These are phyloP conservation scores for Colletotrichum filicis DNA, from an alignment of 2,329 filamentous ascomycete genomes.

Conservation along the genomic window DNA sequence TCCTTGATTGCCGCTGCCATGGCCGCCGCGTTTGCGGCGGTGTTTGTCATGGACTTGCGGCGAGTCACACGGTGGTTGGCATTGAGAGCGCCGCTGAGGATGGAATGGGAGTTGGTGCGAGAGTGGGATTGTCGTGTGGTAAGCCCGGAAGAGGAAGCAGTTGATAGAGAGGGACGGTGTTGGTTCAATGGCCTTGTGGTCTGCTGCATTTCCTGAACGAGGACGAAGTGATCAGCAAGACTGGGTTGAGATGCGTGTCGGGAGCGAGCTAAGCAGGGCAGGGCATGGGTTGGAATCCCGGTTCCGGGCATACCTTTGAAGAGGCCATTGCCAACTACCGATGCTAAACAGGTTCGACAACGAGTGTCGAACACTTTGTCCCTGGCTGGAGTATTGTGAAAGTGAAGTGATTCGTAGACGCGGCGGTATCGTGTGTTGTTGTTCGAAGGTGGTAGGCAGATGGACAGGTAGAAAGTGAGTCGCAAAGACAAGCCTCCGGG, in stretches of 20 bases:
- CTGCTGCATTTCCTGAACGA: slow-evolving; percentile 69
- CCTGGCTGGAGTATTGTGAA: slow-evolving; percentile 40
- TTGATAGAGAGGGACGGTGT: slow-evolving; percentile 69
- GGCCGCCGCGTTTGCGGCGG: slow-evolving; percentile 78
- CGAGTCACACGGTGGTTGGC: slow-evolving; percentile 87
- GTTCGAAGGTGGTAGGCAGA: slow-evolving; percentile 23
- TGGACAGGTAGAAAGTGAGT: slow-evolving; percentile 31
- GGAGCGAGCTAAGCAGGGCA: slow-evolving; percentile 31
- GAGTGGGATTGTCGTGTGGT: slow-evolving; percentile 71
- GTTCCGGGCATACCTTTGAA: slow-evolving; percentile 64
- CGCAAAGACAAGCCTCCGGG: slow-evolving; percentile 35
- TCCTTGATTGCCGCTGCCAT: slow-evolving; percentile 79
- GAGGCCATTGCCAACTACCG: slow-evolving; percentile 66
- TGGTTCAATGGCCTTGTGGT: slow-evolving; percentile 75
- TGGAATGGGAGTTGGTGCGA: slow-evolving; percentile 84
- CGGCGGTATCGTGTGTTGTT: slow-evolving; percentile 8
- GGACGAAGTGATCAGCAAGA: slow-evolving; percentile 50
- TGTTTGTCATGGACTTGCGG: slow-evolving; percentile 90
- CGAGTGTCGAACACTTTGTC: slow-evolving; percentile 35
- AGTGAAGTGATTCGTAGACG: slow-evolving; percentile 6
- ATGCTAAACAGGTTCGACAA: slow-evolving; percentile 39
- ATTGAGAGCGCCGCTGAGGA: slow-evolving; percentile 82
- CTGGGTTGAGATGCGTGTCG: slow-evolving; percentile 35
- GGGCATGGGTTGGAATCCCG: slow-evolving; percentile 29
- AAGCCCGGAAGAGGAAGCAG: slow-evolving; percentile 68